phyloP scores from a whole-genome alignment of 306 rosid species.

The Trifolium repens region DNA sequence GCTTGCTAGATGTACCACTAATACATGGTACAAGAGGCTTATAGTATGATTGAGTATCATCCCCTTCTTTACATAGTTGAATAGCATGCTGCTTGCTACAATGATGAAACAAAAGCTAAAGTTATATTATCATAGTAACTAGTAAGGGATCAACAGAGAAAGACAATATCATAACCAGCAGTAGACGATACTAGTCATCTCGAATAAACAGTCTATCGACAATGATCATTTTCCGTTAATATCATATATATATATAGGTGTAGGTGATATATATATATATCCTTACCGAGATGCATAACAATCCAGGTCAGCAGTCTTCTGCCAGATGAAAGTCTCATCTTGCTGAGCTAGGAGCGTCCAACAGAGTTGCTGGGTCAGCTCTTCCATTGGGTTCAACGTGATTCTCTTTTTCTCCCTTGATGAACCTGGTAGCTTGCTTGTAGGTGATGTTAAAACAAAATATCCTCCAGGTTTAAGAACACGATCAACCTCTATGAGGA shows the following conservation, averaged over 20 bases:
- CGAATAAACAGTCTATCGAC: conserved; percentile 32
- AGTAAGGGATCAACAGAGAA: conserved; percentile 42
- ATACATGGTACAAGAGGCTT: conserved; percentile 82
- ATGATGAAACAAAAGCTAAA: conserved; percentile 40
- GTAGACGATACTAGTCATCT: conserved; percentile 17
- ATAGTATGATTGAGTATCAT: conserved; percentile 68
- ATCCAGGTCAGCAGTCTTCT: conserved; percentile 71
- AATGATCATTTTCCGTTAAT: conserved; percentile 15
- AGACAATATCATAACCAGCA: conserved; percentile 41
- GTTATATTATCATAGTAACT: conserved; percentile 18
- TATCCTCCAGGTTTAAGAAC: conserved; percentile 98
- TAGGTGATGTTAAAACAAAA: conserved; percentile 87
- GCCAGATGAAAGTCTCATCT: conserved; percentile 93
- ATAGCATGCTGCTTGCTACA: conserved; percentile 65
- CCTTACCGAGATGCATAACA: conserved; percentile 88
- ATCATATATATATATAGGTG: not conserved
- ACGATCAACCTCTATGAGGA: conserved; percentile 91
- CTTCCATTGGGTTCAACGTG: conserved; percentile 71
- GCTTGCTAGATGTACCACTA: conserved; percentile 80
- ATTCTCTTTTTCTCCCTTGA: conserved; percentile 55
- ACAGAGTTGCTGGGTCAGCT: conserved; percentile 70
- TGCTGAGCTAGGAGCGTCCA: conserved; percentile 95
- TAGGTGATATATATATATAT: not conserved
- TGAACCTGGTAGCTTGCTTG: conserved; percentile 71
- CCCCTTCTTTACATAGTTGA: conserved; percentile 75